Evolutionary conservation across 768 basidiomycete species (phyloP).

Genomic region (Boletus vinaceobasis): DNA sequence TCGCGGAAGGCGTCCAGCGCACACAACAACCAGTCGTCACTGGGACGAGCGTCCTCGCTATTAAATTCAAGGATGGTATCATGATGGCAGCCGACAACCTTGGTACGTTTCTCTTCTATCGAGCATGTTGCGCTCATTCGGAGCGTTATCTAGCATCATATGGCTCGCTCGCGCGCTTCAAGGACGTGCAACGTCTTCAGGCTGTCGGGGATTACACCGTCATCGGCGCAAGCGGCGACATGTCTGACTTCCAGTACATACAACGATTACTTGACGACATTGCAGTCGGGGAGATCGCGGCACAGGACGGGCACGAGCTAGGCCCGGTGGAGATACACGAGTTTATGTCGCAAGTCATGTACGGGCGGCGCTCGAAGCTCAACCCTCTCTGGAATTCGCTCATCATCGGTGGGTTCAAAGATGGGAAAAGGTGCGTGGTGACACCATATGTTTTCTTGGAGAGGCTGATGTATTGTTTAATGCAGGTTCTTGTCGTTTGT

Average conservation of each 20-base stretch:
- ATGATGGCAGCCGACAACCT: slow-evolving; percentile 99
- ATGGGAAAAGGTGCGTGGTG: slow-evolving; percentile 66
- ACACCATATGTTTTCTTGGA: neutral
- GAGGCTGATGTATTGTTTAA: neutral
- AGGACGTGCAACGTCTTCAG: slow-evolving; percentile 87
- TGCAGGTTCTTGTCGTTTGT: slow-evolving; percentile 89
- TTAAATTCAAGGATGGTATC: slow-evolving; percentile 94
- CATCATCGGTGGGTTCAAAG: slow-evolving; percentile 87
- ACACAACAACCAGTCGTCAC: slow-evolving; percentile 96
- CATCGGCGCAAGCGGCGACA: slow-evolving; percentile 91
- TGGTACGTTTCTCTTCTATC: slow-evolving; percentile 46
- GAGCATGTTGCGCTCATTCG: neutral
- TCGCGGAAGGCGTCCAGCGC: slow-evolving; percentile 64
- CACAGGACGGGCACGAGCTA: slow-evolving; percentile 79
- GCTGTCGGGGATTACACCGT: slow-evolving; percentile 80
- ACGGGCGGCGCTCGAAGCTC: slow-evolving; percentile 80
- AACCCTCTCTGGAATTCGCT: slow-evolving; percentile 95
- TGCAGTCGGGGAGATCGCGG: slow-evolving; percentile 72
- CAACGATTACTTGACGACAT: slow-evolving; percentile 77
- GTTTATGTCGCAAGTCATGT: slow-evolving; percentile 89
- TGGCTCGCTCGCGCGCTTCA: slow-evolving; percentile 95
- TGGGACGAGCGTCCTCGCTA: slow-evolving; percentile 91
- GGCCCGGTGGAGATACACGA: slow-evolving; percentile 91
- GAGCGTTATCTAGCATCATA: slow-evolving; percentile 69
- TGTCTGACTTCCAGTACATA: slow-evolving; percentile 96